These are phyloP conservation scores for Collybia sp. DNA, from an alignment of 768 basidiomycete species.

Conservation along the genomic window DNA sequence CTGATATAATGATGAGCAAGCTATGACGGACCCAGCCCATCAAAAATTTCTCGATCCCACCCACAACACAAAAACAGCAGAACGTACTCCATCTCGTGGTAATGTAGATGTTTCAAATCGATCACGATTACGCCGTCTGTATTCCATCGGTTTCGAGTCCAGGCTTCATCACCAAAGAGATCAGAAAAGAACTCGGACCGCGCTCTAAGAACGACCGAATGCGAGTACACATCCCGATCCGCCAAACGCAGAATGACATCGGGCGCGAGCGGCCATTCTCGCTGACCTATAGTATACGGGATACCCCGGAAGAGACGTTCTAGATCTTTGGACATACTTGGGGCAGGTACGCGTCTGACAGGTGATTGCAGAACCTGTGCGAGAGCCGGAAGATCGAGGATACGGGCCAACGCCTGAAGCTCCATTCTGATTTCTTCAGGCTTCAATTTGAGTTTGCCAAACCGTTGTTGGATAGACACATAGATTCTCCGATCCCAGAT, in stretches of 20 bases:
- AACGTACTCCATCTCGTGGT: slow-evolving; percentile 73
- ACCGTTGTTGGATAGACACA: slow-evolving; percentile 32
- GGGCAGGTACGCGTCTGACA: slow-evolving; percentile 47
- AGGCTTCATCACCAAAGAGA: slow-evolving; percentile 80
- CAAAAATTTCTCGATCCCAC: slow-evolving; percentile 61
- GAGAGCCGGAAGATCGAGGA: slow-evolving; percentile 57
- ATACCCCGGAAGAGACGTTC: slow-evolving; percentile 38
- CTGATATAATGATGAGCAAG: neutral
- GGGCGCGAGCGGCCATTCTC: slow-evolving; percentile 31
- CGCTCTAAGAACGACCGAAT: slow-evolving; percentile 76
- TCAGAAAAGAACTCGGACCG: slow-evolving; percentile 80
- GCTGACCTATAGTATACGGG: neutral
- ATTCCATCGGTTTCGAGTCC: slow-evolving; percentile 66
- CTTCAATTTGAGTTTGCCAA: slow-evolving; percentile 34
- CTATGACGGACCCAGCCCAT: slow-evolving; percentile 51
- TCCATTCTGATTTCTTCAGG: slow-evolving; percentile 55
- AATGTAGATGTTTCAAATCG: slow-evolving; percentile 66
- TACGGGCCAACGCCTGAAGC: slow-evolving; percentile 49
- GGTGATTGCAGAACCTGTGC: slow-evolving; percentile 50
- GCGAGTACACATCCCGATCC: slow-evolving; percentile 60
- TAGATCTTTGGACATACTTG: slow-evolving; percentile 50
- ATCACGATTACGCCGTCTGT: slow-evolving; percentile 51
- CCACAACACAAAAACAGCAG: slow-evolving; percentile 78
- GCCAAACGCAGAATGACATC: slow-evolving; percentile 72
- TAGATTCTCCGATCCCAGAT: slow-evolving; percentile 79